Evolutionary conservation across 805 yeast genomes (phyloP).

Genomic region (Yarrowia deformans): DNA sequence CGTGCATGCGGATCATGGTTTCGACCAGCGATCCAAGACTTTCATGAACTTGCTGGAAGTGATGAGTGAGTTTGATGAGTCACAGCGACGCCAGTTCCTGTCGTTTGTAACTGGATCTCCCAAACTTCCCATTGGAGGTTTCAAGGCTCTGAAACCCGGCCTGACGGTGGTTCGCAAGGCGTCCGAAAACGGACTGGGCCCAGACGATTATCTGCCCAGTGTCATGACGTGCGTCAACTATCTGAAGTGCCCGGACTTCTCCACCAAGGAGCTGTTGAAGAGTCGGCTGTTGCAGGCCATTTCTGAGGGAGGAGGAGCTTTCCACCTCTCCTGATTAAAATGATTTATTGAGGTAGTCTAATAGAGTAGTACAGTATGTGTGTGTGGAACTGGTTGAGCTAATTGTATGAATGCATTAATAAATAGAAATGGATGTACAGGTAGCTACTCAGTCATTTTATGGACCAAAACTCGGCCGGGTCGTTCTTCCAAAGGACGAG

Average conservation of each 20-base stretch:
- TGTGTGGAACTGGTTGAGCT: no score
- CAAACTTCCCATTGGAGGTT: slow-evolving; percentile 91
- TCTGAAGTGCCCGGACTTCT: slow-evolving; percentile 84
- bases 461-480: neutral
- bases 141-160: slow-evolving; percentile 78
- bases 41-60: slow-evolving; percentile 68
- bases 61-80: slow-evolving; percentile 60
- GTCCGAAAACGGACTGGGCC: slow-evolving; percentile 62
- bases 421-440: neutral
- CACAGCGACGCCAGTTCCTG: slow-evolving; percentile 73
- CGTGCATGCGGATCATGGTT: slow-evolving; percentile 90
- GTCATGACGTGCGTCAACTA: slow-evolving; percentile 99
- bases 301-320: slow-evolving; percentile 87
- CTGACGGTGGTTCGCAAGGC: slow-evolving; percentile 86
- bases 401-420: neutral
- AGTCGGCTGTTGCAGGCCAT: slow-evolving; percentile 71
- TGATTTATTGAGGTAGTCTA: slow-evolving; percentile 33
- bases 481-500: neutral
- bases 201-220: slow-evolving; percentile 89
- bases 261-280: slow-evolving; percentile 65
- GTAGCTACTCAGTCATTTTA: neutral
- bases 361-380: neutral
- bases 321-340: slow-evolving; percentile 67
- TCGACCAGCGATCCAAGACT: slow-evolving; percentile 68
- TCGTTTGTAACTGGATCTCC: slow-evolving; percentile 95